Base-by-base conservation (phyloP, 2,329 filamentous ascomycete species). In the Microsporum audouinii region DNA sequence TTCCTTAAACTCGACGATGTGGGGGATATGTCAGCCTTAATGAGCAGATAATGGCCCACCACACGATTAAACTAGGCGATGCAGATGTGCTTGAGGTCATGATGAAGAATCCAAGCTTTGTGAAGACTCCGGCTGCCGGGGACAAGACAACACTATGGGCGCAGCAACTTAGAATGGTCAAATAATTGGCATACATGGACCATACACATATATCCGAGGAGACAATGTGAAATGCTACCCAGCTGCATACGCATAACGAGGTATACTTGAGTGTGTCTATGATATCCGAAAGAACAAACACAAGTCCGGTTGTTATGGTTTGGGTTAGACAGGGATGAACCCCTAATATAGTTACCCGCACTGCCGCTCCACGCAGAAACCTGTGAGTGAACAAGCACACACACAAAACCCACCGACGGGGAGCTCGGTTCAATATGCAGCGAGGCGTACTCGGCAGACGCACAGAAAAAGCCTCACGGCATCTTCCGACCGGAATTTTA, bases 91-190 rank as follows among this genome's bases (percentile, higher is more conserved):
- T 64, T 55, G 56, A 57, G 38, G 56, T 38, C 5, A 62, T 62
- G 5, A 34, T 64, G 41, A 53, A 59, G 27, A 63, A 64, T 51
- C 59, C 53, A 10, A 61, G 60, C 27, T 65, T 65, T 60, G 39
- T 57, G 3, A 61, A 56, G 47, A 63, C 56, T n/a, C 51, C 43
- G 61, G 61, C 62, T 38, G 61, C 64, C 17, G 62, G 39, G 5
- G 59, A 64, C 53, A 61, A 63, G 23, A 65, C 63, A 47, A 64
- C 63, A 63, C 64, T 38, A 65, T 65, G 63, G 64, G 64, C 38
- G 43, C 63, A 3, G 64, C 61, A 3, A 49, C 58, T 45, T 65
- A 63, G 64, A 41, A 51, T n/a, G 64, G 64, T 12, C 43, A 59
- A 49, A 34, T 64, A 31, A 65, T 64, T 17, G 58, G 23, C 4